A percentile compares a stretch with the other conserved stretches of the same genome.
Conservation (phyloP, 176 grass and related monocot species). For the Otatea glauca region DNA sequence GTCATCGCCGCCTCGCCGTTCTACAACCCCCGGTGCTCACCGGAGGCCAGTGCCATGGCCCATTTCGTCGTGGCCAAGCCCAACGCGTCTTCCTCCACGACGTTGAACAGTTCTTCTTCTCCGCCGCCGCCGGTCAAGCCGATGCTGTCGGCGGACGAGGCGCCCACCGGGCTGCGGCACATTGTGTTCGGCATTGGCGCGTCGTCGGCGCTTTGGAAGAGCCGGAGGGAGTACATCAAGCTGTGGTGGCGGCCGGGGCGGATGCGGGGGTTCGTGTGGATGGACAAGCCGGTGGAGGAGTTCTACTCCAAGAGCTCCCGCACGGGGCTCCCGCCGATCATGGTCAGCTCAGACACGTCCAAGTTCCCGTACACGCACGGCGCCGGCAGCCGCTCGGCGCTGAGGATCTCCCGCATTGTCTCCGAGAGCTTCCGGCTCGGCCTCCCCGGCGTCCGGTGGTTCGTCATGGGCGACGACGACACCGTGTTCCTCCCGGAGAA, state of each 20-base stretch:
- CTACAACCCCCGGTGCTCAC: conserved; percentile 40
- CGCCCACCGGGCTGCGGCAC: conserved; percentile 70
- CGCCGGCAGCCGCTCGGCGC: conserved; percentile 74
- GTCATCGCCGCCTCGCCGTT: conserved; percentile 44
- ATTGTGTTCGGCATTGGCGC: conserved; percentile 96
- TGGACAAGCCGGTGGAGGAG: conserved; percentile 83
- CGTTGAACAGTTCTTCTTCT: neutral
- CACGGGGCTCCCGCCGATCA: conserved; percentile 64
- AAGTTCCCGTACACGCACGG: conserved; percentile 93
- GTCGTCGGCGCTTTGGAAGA: conserved; percentile 76
- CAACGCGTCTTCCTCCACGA: conserved; percentile 2
- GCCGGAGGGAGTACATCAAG: conserved; percentile 92
- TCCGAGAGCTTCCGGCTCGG: conserved; percentile 82
- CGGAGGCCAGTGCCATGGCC: conserved; percentile 4
- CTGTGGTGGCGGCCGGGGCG: conserved; percentile 81
- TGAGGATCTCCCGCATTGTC: conserved; percentile 89
- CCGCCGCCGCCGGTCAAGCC: neutral
- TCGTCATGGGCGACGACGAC: conserved; percentile 99
- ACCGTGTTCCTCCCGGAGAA: conserved; percentile 95
- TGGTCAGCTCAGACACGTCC: conserved; percentile 74
- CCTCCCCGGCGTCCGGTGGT: conserved; percentile 74
- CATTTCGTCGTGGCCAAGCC: conserved; percentile 45
- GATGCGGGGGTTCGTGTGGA: conserved; percentile 97
- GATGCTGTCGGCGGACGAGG: conserved; percentile 39
- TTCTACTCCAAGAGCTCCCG: conserved; percentile 62